Evolutionary conservation across 345 rosid genomes (phyloP), one percentile per base, ranked within the genome.

Genomic region (Nasturtium officinale): DNA sequence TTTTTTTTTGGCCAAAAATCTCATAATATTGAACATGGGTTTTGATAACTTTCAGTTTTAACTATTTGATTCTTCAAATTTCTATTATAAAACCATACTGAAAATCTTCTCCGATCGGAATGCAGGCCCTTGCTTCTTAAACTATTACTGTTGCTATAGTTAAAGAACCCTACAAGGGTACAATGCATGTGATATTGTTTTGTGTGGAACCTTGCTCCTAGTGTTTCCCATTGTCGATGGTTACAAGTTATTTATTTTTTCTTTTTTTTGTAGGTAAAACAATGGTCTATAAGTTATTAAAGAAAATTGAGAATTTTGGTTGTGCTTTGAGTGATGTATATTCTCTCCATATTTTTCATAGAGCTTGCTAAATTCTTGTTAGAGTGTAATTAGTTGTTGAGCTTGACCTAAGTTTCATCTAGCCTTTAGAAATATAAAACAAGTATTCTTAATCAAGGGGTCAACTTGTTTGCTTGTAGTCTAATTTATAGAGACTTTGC

Each of bases 301-400:
- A 74, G 45, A 23, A 7, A 18, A 43, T 12, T 52, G 38, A 60
- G 37, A 42, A 55, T 50, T 51, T 51, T 52, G 21, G 54, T 38
- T 66, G 60, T 38, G 59, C 38, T 54, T 57, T 48, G 17, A 56
- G 18, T 56, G 25, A 11, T 23, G 29, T 73, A 37, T 15, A 57
- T 60, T 38, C 30, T 52, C 35, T 69, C 59, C 33, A 32, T 46
- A 32, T 45, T 48, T 45, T 32, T 52, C 13, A 25, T 15, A 42
- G 20, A 15, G 65, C 11, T 54, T 76, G 32, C 29, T 64, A 38
- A 55, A 62, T 45, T 77, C 60, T 70, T 63, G 52, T 28, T 65
- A 59, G 62, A 57, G 68, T 57, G 71, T 76, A 72, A 71, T 71
- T 77, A 65, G 77, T 71, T 42, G 70, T 71, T 77, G 68, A 65